Base-by-base conservation (phyloP, 805 yeast genomes). In the Cyberlindnera sargentensis region DNA sequence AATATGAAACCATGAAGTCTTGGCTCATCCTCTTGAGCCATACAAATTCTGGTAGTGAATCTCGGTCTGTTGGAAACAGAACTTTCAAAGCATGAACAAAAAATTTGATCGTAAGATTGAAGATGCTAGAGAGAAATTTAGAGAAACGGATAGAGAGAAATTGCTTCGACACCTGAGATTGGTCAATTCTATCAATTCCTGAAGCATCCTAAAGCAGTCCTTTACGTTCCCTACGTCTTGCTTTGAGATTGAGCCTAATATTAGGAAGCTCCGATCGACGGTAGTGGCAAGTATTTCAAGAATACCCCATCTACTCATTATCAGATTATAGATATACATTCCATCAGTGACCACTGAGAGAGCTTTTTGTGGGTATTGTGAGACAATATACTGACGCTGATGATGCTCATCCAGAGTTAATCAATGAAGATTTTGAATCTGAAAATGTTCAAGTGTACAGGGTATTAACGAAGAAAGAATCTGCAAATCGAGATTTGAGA, bases 21-120 rank as follows among this genome's bases (percentile, higher is more conserved):
- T 87, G 95, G 93, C 65, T 91, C 6, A 67, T 71, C 5, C 68
- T 74, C 39, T 63, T 91, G 28, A 69, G 93, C 46, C 95, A 87
- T 63, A 87, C 95, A 1, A 77, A 75, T 53, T 39, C 61, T 49
- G 48, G 62, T 53, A 31, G 59, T 24, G 49, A 42, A 8, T 29
- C 43, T 8, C 38, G 38, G 2, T 23, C 30, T 3, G 36, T 26
- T 8, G 36, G 41, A 4, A 8, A 2, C 23, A 37, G 2, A 48
- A 46, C 7, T 15, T 47, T 67, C 65, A 74, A 42, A 75, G 85
- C 0, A 68, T 91, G 49, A 84, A 78, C 44, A 83, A 79, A 39
- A 87, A 91, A 5, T 65, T 93, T 27, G 68, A 66, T 6, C 76
- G 74, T 36, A 79, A 93, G 80, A 68, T 77, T 20, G 75, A 70